Conservation (phyloP, 768 basidiomycete species). For the Holtermannia corniformis region DNA sequence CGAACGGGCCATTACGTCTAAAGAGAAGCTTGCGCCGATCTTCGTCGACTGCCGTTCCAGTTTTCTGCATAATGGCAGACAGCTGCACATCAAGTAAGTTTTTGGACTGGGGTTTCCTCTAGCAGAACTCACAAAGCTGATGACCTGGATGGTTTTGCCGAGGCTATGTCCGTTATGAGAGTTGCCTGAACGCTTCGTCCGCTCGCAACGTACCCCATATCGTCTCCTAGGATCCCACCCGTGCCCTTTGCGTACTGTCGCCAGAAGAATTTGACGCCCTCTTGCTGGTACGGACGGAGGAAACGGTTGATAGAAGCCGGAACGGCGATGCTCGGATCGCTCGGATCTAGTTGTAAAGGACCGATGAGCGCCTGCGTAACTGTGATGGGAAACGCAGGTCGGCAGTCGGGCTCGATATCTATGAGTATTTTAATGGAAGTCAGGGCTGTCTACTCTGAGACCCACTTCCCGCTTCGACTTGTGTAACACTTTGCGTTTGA, state of each 20-base stretch:
- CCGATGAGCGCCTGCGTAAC: slow-evolving; percentile 16
- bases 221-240: slow-evolving; percentile 85
- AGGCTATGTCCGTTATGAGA: too few relatives aligned
- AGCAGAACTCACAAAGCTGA: slow-evolving; percentile 28
- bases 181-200: background rate
- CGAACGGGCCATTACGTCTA: slow-evolving; percentile 42
- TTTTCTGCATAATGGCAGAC: slow-evolving; percentile 82
- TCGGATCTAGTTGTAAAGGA: slow-evolving; percentile 16
- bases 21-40: slow-evolving; percentile 59
- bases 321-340: slow-evolving; percentile 20
- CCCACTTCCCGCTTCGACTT: too few relatives aligned
- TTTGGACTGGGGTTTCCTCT: background rate
- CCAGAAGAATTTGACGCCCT: slow-evolving; percentile 76
- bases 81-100: slow-evolving; percentile 45
- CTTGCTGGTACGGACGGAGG: slow-evolving; percentile 81
- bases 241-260: slow-evolving; percentile 55
- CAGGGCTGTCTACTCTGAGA: too few relatives aligned
- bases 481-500: too few relatives aligned
- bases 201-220: slow-evolving; percentile 81
- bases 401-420: slow-evolving; percentile 6
- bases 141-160: slow-evolving; percentile 86
- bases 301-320: slow-evolving; percentile 60
- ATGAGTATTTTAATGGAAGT: too few relatives aligned
- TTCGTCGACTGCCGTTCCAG: slow-evolving; percentile 56
- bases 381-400: slow-evolving; percentile 16